phyloP scores from a whole-genome alignment of 2,329 filamentous ascomycete genomes.

The Aaosphaeria pasadenensis region DNA sequence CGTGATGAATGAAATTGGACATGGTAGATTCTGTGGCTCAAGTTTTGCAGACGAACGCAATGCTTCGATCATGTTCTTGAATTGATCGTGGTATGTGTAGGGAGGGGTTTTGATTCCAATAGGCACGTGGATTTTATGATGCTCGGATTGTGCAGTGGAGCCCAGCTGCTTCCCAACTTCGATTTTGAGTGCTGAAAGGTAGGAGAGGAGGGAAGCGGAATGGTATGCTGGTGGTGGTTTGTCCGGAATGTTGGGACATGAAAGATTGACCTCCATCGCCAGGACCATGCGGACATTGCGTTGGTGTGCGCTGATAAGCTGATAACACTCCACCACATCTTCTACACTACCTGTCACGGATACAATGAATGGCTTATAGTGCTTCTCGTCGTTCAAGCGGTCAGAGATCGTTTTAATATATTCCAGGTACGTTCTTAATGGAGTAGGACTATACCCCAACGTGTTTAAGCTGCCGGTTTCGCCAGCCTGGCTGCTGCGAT shows the following conservation, averaged over 20 bases:
- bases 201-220: conserved; percentile 48
- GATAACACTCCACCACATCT: conserved; percentile 59
- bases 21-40: conserved; percentile 14
- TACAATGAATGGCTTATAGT: conserved; percentile 58
- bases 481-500: conserved; percentile 17
- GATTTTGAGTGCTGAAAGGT: conserved; percentile 50
- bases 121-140: conserved; percentile 32
- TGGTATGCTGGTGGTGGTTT: conserved; percentile 71
- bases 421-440: conserved; percentile 57
- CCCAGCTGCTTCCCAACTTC: conserved; percentile 21
- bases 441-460: conserved; percentile 68
- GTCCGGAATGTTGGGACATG: conserved; percentile 70
- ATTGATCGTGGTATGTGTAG: conserved; percentile 69
- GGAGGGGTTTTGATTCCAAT: conserved; percentile 73
- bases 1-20: conserved; percentile 65
- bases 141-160: conserved; percentile 11
- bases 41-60: conserved; percentile 38
- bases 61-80: conserved; percentile 53
- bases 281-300: conserved; percentile 45
- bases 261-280: conserved; percentile 74
- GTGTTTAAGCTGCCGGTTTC: conserved; percentile 57
- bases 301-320: conserved; percentile 42
- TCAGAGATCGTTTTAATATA: conserved; percentile 52
- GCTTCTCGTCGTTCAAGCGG: conserved; percentile 2
- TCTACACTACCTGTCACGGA: conserved; percentile 65